phyloP scores from a whole-genome alignment of 768 basidiomycete genomes.

The Thelephora aurantiotincta region DNA sequence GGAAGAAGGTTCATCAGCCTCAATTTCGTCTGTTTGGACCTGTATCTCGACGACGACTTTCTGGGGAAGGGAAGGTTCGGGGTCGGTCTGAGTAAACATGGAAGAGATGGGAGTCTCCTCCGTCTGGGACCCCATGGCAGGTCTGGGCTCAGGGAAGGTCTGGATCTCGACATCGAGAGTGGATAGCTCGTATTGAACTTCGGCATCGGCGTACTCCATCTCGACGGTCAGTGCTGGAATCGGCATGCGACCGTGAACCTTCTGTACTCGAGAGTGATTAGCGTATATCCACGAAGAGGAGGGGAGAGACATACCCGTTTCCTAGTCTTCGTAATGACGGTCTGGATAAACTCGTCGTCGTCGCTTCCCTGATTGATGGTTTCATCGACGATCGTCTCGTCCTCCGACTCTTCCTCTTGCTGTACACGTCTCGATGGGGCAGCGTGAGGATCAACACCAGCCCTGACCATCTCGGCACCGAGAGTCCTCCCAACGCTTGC shows the following conservation, averaged over 20 bases:
- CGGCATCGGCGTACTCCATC: constrained; percentile 66
- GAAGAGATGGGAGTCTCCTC: constrained; percentile 19
- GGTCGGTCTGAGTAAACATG: constrained; percentile 26
- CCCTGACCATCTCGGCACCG: constrained; percentile 54
- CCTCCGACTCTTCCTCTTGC: constrained; percentile 18
- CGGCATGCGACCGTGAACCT: constrained; percentile 47
- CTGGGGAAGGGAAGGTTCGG: constrained; percentile 15
- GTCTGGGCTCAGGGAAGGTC: constrained; percentile 45
- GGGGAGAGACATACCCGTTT: constrained; percentile 36
- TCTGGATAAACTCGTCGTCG: constrained; percentile 68
- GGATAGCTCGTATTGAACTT: constrained; percentile 52
- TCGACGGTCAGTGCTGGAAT: constrained; percentile 31
- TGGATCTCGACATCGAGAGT: constrained; percentile 39
- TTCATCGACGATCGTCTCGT: constrained; percentile 21
- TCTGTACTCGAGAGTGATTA: constrained; percentile 24
- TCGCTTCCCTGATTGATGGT: constrained; percentile 42
- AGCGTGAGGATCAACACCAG: constrained; percentile 10
- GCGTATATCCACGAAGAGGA: neutral
- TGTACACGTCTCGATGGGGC: no score
- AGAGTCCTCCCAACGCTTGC: constrained; percentile 60
- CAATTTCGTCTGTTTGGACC: constrained; percentile 46
- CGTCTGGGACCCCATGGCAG: constrained; percentile 41
- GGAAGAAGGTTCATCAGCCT: constrained; percentile 19
- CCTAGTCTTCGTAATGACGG: constrained; percentile 68
- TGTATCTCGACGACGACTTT: constrained; percentile 34